phyloP scores from a whole-genome alignment of 169 alveolate genomes.

The Besnoitia besnoiti region DNA sequence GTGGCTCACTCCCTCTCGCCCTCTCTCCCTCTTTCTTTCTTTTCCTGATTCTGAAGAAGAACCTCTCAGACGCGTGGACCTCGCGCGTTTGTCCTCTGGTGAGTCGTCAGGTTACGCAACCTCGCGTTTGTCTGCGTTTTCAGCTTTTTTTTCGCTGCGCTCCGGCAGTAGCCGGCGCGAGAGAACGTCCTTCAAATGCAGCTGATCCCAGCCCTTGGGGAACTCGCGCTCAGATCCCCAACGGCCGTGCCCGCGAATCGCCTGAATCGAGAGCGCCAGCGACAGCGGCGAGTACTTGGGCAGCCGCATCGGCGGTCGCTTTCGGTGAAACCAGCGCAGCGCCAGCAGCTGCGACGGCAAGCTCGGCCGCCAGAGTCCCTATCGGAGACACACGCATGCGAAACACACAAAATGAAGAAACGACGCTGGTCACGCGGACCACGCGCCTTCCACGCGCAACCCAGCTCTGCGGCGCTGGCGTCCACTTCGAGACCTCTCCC shows the following conservation, averaged over 20 bases:
- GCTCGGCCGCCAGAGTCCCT: conserved; percentile 89
- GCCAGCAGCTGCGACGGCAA: conserved; percentile 81
- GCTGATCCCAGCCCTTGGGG: conserved; percentile 89
- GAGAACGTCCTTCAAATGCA: conserved; percentile 81
- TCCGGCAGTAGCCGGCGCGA: conserved; percentile 71
- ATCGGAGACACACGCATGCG: background rate
- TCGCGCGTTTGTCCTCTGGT: too few relatives aligned
- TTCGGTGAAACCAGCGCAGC: conserved; percentile 81
- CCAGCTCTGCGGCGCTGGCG: background rate
- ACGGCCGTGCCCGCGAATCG: conserved; percentile 87
- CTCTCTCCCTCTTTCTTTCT: background rate
- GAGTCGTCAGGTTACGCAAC: too few relatives aligned
- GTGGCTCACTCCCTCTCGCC: background rate
- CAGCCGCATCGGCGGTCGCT: conserved; percentile 75
- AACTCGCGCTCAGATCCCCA: conserved; percentile 88
- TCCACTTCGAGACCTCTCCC: background rate
- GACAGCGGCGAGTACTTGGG: conserved; percentile 87
- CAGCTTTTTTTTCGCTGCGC: background rate
- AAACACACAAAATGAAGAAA: too few relatives aligned
- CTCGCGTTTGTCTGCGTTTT: background rate
- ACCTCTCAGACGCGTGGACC: too few relatives aligned
- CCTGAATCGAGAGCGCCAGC: conserved; percentile 81
- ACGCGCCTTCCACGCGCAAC: background rate
- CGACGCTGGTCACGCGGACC: too few relatives aligned
- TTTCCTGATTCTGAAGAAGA: too few relatives aligned